Percentiles rank a stretch among this genome's conserved stretches.
phyloP scores from a whole-genome alignment of 169 alveolate species.

The Cryptosporidium meleagridis region DNA sequence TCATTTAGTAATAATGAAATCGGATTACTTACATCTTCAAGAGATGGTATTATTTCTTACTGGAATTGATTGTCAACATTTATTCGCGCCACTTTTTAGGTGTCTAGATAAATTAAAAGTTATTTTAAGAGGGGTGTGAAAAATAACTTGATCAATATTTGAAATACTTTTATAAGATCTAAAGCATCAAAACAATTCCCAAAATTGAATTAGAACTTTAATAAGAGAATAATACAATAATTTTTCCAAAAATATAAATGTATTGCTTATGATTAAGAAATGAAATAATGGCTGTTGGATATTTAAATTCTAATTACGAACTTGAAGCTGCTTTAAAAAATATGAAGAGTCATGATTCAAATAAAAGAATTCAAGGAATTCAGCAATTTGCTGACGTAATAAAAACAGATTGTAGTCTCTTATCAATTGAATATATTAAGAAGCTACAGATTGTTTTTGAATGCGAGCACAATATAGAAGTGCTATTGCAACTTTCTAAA shows the following conservation, averaged over 20 bases:
- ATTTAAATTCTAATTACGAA: not conserved
- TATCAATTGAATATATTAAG: not conserved
- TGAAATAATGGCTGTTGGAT: not conserved
- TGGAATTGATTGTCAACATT: constrained; percentile 28
- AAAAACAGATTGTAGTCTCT: not conserved
- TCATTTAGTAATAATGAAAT: not conserved
- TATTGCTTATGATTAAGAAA: not conserved
- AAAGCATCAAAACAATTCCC: not conserved
- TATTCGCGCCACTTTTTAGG: not conserved
- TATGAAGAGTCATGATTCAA: constrained; percentile 38
- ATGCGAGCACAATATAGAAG: constrained; percentile 62
- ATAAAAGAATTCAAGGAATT: constrained; percentile 42
- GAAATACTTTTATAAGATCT: not conserved
- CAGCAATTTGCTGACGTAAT: constrained; percentile 2
- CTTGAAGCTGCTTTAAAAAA: not conserved
- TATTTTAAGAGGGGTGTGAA: constrained; percentile 25
- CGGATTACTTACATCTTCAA: constrained; percentile 53
- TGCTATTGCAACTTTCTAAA: constrained; percentile 31
- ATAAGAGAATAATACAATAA: not conserved
- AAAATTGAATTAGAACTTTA: not conserved
- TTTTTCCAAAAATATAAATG: not conserved
- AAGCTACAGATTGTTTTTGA: constrained; percentile 30
- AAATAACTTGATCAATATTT: not conserved
- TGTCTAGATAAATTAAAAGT: not conserved
- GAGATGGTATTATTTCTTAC: constrained; percentile 69